Evolutionary conservation across 495 filamentous ascomycete genomes (phyloP).

Genomic region (Lineolata rhizophorae): DNA sequence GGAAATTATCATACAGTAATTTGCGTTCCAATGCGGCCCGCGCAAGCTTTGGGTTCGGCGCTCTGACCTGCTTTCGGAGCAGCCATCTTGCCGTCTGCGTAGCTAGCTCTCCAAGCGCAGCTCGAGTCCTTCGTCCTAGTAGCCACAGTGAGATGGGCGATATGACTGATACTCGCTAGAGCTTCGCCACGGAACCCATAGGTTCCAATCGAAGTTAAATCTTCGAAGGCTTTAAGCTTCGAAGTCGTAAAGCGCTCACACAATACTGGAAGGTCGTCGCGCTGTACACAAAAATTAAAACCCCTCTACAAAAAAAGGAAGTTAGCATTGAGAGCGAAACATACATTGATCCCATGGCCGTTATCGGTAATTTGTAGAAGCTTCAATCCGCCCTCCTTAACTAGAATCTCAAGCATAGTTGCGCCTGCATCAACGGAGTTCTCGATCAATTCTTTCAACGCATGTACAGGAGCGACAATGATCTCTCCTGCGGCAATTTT

Average conservation of each 20-base stretch:
- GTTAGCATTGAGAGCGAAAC: conserved; percentile 7
- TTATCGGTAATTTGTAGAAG: conserved; percentile 96
- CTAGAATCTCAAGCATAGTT: conserved; percentile 71
- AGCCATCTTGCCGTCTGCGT: conserved; percentile 61
- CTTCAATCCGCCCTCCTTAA: conserved; percentile 94
- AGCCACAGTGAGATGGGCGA: conserved; percentile 85
- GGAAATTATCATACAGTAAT: conserved; percentile 69
- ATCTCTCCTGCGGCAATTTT: conserved; percentile 99
- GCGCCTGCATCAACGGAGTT: conserved; percentile 95
- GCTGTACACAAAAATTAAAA: conserved; percentile 6
- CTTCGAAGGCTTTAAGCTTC: conserved; percentile 87
- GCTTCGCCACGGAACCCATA: conserved; percentile 98
- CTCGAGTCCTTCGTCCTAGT: conserved; percentile 79
- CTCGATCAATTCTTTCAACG: conserved; percentile 92
- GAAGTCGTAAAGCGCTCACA: conserved; percentile 97
- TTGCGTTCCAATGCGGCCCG: conserved; percentile 85
- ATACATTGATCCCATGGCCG: conserved; percentile 84
- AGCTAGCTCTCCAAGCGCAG: conserved; percentile 78
- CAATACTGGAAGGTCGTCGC: conserved; percentile 74
- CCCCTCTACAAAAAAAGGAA: not conserved
- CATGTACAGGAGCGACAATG: conserved; percentile 92
- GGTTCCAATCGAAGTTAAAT: conserved; percentile 73
- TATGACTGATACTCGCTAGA: conserved; percentile 94
- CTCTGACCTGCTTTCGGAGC: conserved; percentile 83
- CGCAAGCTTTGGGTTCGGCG: conserved; percentile 69